These are phyloP conservation scores for Aspergillus piperis DNA, from an alignment of 2,329 filamentous ascomycete genomes.

Conservation along the genomic window DNA sequence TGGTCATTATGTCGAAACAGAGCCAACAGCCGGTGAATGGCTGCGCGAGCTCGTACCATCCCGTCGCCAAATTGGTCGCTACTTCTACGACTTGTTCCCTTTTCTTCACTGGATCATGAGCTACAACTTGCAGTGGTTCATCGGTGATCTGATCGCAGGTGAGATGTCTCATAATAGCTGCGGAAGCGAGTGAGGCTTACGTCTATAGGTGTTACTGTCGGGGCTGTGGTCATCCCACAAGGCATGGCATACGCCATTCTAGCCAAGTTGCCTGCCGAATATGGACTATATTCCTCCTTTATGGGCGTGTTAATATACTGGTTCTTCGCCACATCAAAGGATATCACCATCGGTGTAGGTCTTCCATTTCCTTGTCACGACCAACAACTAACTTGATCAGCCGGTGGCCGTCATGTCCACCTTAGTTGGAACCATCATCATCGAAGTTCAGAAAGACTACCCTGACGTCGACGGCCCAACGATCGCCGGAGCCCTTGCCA, in stretches of 20 bases:
- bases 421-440: conserved; percentile 78
- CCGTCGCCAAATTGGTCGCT: conserved; percentile 56
- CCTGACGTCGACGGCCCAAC: conserved; percentile 61
- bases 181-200: conserved; percentile 4
- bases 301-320: conserved; percentile 95
- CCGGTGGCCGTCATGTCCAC: conserved; percentile 96
- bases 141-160: conserved; percentile 88
- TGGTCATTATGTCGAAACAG: conserved; percentile 73
- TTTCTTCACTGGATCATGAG: conserved; percentile 82
- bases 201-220: conserved; percentile 67
- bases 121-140: conserved; percentile 88
- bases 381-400: conserved; percentile 42
- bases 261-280: conserved; percentile 77
- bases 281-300: conserved; percentile 91
- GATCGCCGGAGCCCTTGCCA: conserved; percentile 74
- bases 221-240: conserved; percentile 86
- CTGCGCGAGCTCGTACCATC: conserved; percentile 65
- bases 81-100: conserved; percentile 75
- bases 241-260: conserved; percentile 93
- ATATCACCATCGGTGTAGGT: conserved; percentile 91
- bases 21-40: conserved; percentile 75
- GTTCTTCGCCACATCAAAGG: conserved; percentile 97
- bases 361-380: not conserved
- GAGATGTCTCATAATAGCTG: not conserved
- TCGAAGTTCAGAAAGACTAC: conserved; percentile 58